Percentiles rank a stretch among this genome's conserved stretches.
Evolutionary conservation across 257 asterid species (phyloP).

Genomic region (Solanum neorickii): DNA sequence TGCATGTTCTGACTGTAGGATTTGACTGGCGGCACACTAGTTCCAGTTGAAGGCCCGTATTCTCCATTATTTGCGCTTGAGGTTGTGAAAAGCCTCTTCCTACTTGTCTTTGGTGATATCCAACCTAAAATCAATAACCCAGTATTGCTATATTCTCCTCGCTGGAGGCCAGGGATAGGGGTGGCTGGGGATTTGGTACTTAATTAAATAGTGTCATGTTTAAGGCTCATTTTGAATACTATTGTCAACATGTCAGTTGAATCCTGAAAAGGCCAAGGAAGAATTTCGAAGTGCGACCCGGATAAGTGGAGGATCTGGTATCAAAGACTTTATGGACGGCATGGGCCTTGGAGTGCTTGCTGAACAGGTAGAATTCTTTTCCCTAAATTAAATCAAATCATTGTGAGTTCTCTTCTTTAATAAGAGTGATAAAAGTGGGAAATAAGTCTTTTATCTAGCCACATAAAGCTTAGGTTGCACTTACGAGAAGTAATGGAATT

Average conservation of each 20-base stretch:
- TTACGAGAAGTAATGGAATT: background rate
- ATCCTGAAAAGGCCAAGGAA: slow-evolving; percentile 93
- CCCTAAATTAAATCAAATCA: background rate
- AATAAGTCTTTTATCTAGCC: background rate
- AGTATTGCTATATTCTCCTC: background rate
- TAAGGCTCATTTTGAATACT: background rate
- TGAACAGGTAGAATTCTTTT: slow-evolving; percentile 57
- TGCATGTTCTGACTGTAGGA: slow-evolving; percentile 36
- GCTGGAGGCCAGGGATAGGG: background rate
- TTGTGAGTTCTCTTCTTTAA: background rate
- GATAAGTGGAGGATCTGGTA: slow-evolving; percentile 74
- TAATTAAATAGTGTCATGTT: background rate
- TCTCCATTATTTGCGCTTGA: slow-evolving; percentile 97
- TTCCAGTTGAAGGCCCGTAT: slow-evolving; percentile 81
- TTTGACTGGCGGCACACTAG: slow-evolving; percentile 78
- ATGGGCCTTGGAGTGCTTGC: slow-evolving; percentile 95
- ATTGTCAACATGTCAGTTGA: slow-evolving; percentile 42
- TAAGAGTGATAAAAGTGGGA: background rate
- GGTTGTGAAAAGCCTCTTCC: slow-evolving; percentile 29
- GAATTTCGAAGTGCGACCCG: slow-evolving; percentile 62
- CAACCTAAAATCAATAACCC: background rate
- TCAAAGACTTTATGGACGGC: slow-evolving; percentile 97
- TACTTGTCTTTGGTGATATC: background rate
- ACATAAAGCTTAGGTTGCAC: background rate
- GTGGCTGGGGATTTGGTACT: background rate